phyloP scores from a whole-genome alignment of 352 stramenopile species.

The Blastocystis sp. region DNA sequence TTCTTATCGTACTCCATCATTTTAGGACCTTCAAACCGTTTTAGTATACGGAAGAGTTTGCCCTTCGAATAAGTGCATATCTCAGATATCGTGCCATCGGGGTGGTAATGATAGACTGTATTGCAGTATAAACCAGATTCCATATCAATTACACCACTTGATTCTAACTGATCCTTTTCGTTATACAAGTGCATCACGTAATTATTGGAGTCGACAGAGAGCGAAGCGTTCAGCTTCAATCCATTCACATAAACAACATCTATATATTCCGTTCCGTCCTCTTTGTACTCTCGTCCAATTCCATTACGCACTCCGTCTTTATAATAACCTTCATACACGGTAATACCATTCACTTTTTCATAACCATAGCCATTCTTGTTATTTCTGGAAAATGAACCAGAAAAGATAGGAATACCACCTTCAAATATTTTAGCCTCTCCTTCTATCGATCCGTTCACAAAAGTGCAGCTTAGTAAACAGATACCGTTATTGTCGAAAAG shows the following conservation, averaged over 20 bases:
- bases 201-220: not conserved
- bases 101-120: not conserved
- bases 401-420: not conserved
- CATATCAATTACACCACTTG: not conserved
- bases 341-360: not conserved
- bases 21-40: not conserved
- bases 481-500: constrained; percentile 27
- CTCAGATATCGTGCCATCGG: constrained; percentile 6
- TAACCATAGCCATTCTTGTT: constrained; percentile 1
- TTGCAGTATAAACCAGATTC: not conserved
- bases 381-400: not conserved
- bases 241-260: constrained; percentile 22
- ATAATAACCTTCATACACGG: constrained; percentile 51
- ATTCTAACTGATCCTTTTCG: not conserved
- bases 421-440: not conserved
- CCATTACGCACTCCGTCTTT: constrained; percentile 49
- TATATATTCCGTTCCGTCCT: not conserved
- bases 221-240: not conserved
- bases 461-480: not conserved
- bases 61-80: constrained; percentile 8
- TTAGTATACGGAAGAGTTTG: not conserved
- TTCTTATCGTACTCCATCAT: constrained; percentile 15
- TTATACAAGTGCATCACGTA: not conserved
- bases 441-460: constrained; percentile 21
- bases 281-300: constrained; percentile 7